Percentiles rank a stretch among this genome's conserved stretches.
Conservation (phyloP, 2,329 filamentous ascomycete genomes). For the Cryphonectria parasitica region DNA sequence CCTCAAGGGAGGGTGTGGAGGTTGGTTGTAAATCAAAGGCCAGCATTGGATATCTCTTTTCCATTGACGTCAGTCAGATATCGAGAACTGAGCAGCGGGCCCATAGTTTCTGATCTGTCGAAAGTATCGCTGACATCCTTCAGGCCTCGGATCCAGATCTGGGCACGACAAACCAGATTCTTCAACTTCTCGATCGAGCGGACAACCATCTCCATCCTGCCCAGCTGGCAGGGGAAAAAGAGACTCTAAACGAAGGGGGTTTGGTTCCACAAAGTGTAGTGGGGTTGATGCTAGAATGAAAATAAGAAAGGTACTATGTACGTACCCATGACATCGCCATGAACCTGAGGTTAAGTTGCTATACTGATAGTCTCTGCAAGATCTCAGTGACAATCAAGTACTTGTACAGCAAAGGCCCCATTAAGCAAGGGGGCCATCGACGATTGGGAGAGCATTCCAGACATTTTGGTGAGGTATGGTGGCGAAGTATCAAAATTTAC, state of each 20-base stretch:
- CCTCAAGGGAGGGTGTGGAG: background rate
- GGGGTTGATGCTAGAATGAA: background rate
- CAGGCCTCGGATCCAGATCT: background rate
- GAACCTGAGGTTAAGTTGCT: background rate
- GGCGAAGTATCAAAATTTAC: too few species aligned
- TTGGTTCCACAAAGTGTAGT: background rate
- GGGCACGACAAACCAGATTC: background rate
- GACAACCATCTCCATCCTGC: background rate
- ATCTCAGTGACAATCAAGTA: background rate
- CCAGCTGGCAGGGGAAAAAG: background rate
- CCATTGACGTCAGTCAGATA: constrained; percentile 22
- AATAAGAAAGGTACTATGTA: background rate
- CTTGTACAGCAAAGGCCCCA: too few species aligned
- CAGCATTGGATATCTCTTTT: constrained; percentile 18
- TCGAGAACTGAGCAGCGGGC: background rate
- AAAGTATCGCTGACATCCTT: background rate
- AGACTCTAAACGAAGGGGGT: background rate
- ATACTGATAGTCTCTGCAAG: background rate
- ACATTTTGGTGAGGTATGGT: too few species aligned
- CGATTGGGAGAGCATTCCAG: too few species aligned
- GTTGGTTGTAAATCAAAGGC: constrained; percentile 19
- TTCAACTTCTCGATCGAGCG: background rate
- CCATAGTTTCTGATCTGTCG: background rate
- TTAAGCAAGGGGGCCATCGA: too few species aligned
- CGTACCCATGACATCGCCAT: background rate